Conservation (phyloP, 768 basidiomycete species). For the Termitomyces sp. region DNA sequence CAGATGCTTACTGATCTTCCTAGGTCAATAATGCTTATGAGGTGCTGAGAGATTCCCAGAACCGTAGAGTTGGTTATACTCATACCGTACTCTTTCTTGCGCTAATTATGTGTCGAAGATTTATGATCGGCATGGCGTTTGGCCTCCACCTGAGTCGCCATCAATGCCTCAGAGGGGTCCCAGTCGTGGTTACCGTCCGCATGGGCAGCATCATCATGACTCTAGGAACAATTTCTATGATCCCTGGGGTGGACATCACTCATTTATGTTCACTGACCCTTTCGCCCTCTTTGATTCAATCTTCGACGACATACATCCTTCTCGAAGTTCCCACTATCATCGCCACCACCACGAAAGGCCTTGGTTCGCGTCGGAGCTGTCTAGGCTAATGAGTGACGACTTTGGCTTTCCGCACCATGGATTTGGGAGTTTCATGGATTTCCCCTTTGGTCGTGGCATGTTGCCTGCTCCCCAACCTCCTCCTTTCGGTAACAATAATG, state of each 20-base stretch:
- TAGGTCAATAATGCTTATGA: conserved; percentile 80
- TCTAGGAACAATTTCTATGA: conserved; percentile 30
- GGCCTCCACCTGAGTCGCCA: conserved; percentile 55
- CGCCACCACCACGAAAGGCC: conserved; percentile 23
- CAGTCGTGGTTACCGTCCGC: conserved; percentile 12
- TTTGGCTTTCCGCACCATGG: conserved; percentile 28
- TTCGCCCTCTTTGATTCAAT: conserved; percentile 70
- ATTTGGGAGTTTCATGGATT: conserved; percentile 20
- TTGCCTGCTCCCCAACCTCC: conserved; percentile 13
- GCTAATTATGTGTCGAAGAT: conserved; percentile 27
- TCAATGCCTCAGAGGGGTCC: conserved; percentile 7
- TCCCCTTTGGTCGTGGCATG: conserved; percentile 17
- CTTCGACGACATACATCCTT: conserved; percentile 43
- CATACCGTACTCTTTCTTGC: neutral
- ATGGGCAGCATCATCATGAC: conserved; percentile 17
- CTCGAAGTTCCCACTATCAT: conserved; percentile 16
- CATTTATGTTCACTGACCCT: conserved; percentile 64
- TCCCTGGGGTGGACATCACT: conserved; percentile 23
- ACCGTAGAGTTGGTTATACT: conserved; percentile 40
- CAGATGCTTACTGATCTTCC: neutral
- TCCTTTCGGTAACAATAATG: conserved; percentile 17
- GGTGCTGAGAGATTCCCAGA: conserved; percentile 58
- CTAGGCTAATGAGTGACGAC: conserved; percentile 27
- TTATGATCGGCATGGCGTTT: conserved; percentile 69
- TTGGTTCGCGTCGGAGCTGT: conserved; percentile 23